These are phyloP conservation scores for Neospermospora avenae DNA, from an alignment of 2,329 filamentous ascomycete genomes.

Conservation along the genomic window DNA sequence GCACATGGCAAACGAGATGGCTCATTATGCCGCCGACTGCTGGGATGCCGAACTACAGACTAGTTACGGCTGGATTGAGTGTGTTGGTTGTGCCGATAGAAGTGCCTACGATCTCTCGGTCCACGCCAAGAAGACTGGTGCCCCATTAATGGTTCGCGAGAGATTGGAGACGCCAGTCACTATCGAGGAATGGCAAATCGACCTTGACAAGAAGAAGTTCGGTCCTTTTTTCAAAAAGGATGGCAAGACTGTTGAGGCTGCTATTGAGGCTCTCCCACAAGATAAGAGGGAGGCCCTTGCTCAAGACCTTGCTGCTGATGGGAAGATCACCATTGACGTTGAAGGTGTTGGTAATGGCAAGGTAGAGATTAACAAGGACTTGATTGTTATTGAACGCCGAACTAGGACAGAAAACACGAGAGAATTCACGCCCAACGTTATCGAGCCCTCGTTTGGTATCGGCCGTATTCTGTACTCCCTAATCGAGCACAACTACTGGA, in stretches of 20 bases:
- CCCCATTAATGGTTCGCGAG: conserved; percentile 81
- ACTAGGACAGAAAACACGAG: conserved; percentile 79
- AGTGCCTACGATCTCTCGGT: conserved; percentile 93
- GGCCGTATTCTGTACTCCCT: conserved; percentile 90
- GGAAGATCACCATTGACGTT: conserved; percentile 76
- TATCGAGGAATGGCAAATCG: conserved; percentile 83
- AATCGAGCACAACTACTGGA: conserved; percentile 96
- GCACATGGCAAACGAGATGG: conserved; percentile 89
- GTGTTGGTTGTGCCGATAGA: conserved; percentile 92
- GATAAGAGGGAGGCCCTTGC: conserved; percentile 77
- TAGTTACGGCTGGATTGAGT: conserved; percentile 96
- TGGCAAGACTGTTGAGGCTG: conserved; percentile 78
- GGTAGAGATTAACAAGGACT: conserved; percentile 74
- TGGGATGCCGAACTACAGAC: conserved; percentile 95
- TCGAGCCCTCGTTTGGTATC: conserved; percentile 97
- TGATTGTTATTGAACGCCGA: conserved; percentile 79
- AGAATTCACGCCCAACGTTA: conserved; percentile 93
- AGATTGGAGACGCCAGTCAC: conserved; percentile 72
- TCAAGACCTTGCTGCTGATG: conserved; percentile 67
- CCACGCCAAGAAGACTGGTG: conserved; percentile 88
- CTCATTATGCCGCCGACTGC: conserved; percentile 95
- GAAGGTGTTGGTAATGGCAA: conserved; percentile 63
- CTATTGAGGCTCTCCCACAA: conserved; percentile 66
- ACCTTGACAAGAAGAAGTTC: conserved; percentile 93
- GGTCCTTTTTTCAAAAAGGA: conserved; percentile 96